Percentiles rank a stretch among this genome's conserved stretches.
Evolutionary conservation across 805 yeast genomes (phyloP).

Genomic region (Wickerhamiella sergipiensis): DNA sequence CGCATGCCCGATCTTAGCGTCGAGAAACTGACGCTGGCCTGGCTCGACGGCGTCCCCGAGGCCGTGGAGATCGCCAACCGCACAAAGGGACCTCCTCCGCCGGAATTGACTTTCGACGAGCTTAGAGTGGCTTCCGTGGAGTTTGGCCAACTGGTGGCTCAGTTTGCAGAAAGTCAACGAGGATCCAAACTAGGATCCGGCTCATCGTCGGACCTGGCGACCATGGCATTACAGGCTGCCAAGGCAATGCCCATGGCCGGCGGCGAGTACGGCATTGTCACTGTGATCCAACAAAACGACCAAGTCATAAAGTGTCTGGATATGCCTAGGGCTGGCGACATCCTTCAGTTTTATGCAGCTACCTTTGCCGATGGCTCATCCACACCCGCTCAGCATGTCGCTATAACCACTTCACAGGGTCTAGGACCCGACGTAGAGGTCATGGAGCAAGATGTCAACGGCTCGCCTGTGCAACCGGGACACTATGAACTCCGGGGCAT

Average conservation of each 20-base stretch:
- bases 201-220: constrained; percentile 29
- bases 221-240: constrained; percentile 21
- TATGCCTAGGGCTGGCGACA: constrained; percentile 25
- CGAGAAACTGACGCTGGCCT: constrained; percentile 20
- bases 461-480: constrained; percentile 15
- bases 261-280: constrained; percentile 20
- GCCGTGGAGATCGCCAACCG: constrained; percentile 23
- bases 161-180: constrained; percentile 23
- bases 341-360: constrained; percentile 23
- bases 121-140: constrained; percentile 16
- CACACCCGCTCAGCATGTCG: constrained; percentile 25
- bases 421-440: constrained; percentile 13
- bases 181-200: constrained; percentile 25
- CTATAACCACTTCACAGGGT: constrained; percentile 17
- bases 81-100: constrained; percentile 32
- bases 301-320: constrained; percentile 7
- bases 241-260: constrained; percentile 19
- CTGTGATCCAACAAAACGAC: constrained; percentile 13
- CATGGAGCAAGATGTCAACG: constrained; percentile 9
- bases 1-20: constrained; percentile 23
- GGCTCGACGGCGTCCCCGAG: constrained; percentile 27
- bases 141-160: constrained; percentile 24
- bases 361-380: constrained; percentile 16
- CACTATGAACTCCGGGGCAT: constrained; percentile 18
- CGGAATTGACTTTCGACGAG: constrained; percentile 19